Evolutionary conservation across 1,284 basidiomycete species (phyloP).

Genomic region (Irpex lacteus): DNA sequence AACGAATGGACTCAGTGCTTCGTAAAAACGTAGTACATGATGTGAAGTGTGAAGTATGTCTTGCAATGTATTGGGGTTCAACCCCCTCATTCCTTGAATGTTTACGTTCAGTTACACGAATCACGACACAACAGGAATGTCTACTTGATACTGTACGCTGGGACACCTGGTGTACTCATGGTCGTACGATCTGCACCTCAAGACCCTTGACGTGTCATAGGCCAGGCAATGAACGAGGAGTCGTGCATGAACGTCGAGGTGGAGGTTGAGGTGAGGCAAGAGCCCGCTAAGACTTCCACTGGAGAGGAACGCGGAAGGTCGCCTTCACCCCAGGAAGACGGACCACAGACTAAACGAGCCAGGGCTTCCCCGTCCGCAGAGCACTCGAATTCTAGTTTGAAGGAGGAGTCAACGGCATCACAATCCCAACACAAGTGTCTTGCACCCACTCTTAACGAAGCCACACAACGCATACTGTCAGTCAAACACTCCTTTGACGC

Average conservation of each 20-base stretch:
- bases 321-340: slow-evolving; percentile 28
- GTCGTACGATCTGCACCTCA: slow-evolving; percentile 48
- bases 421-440: slow-evolving; percentile 36
- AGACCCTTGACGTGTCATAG: slow-evolving; percentile 51
- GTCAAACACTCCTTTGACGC: neutral
- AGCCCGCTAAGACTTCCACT: slow-evolving; percentile 5
- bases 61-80: no score
- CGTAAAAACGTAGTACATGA: no score
- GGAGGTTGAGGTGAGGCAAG: slow-evolving; percentile 12
- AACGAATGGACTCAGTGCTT: no score
- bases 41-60: no score
- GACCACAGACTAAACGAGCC: slow-evolving; percentile 48
- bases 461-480: slow-evolving; percentile 41
- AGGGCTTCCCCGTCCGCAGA: slow-evolving; percentile 26
- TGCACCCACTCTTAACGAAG: slow-evolving; percentile 44
- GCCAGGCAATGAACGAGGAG: slow-evolving; percentile 22
- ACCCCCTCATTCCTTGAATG: no score
- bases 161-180: slow-evolving; percentile 61
- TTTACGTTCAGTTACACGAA: no score
- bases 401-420: neutral
- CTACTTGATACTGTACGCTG: no score
- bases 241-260: slow-evolving; percentile 15
- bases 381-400: slow-evolving; percentile 9
- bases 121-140: no score
- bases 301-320: slow-evolving; percentile 53